These are phyloP conservation scores for Xylariomycetidae sp. DNA, from an alignment of 2,329 filamentous ascomycete genomes.

Conservation along the genomic window DNA sequence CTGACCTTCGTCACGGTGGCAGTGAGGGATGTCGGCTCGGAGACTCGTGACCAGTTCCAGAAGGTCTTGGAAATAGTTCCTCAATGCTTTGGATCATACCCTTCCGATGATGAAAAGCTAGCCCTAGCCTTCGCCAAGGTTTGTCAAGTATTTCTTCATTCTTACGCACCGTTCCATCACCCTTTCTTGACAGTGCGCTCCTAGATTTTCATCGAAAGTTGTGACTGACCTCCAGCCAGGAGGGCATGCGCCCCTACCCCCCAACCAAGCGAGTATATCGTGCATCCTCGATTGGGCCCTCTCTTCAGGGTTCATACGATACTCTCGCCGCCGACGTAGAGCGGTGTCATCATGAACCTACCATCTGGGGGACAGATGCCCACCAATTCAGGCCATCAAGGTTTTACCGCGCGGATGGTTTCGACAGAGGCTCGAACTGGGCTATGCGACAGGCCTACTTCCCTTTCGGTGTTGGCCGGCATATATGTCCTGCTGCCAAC, in stretches of 20 bases:
- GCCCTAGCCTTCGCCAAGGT: constrained; percentile 22
- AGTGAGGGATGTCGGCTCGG: constrained; percentile 15
- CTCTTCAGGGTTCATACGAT: background rate
- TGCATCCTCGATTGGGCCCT: too few relatives aligned
- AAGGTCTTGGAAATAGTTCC: constrained; percentile 10
- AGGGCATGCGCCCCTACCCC: background rate
- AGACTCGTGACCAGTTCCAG: constrained; percentile 10
- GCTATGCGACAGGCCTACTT: background rate
- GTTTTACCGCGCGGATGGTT: background rate
- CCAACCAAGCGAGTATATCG: background rate
- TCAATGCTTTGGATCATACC: constrained; percentile 8
- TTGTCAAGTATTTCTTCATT: constrained; percentile 3
- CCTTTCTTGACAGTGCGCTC: too few relatives aligned
- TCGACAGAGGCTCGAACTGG: too few relatives aligned
- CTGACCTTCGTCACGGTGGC: constrained; percentile 36
- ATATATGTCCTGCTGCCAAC: background rate
- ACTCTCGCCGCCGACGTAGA: background rate
- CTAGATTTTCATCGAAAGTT: too few relatives aligned
- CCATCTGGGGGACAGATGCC: background rate
- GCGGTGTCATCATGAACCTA: background rate
- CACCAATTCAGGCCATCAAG: background rate
- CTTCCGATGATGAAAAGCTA: constrained; percentile 2
- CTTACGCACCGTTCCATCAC: too few relatives aligned
- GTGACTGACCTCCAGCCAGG: background rate
- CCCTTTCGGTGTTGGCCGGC: background rate